Evolutionary conservation across 2,329 filamentous ascomycete species (phyloP).

Genomic region (Alternaria novae-zelandiae): DNA sequence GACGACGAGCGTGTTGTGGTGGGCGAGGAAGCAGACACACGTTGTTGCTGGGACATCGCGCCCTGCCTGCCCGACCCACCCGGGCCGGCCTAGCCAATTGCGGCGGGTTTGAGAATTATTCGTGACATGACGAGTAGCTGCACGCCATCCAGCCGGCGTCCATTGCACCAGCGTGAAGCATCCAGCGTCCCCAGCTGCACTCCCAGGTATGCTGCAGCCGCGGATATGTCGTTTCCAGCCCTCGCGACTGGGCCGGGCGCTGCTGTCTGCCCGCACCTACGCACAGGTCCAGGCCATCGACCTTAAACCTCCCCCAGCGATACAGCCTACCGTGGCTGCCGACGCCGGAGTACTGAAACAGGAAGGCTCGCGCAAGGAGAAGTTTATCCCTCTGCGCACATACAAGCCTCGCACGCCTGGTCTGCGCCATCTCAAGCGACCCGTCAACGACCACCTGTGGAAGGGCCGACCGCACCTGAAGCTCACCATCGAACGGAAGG

Average conservation of each 20-base stretch:
- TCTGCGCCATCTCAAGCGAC: slow-evolving; percentile 86
- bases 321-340: slow-evolving; percentile 43
- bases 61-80: slow-evolving; percentile 19
- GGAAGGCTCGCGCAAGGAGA: slow-evolving; percentile 39
- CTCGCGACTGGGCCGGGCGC: slow-evolving; percentile 56
- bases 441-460: slow-evolving; percentile 96
- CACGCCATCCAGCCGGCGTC: slow-evolving; percentile 24
- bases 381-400: slow-evolving; percentile 68
- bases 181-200: slow-evolving; percentile 17
- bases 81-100: slow-evolving; percentile 30
- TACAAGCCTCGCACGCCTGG: slow-evolving; percentile 95
- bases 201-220: slow-evolving; percentile 67
- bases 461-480: slow-evolving; percentile 84
- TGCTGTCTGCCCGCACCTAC: slow-evolving; percentile 59
- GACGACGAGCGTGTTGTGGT: slow-evolving; percentile 22
- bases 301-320: slow-evolving; percentile 36
- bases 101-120: slow-evolving; percentile 40
- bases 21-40: slow-evolving; percentile 15
- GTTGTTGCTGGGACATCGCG: slow-evolving; percentile 24
- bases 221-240: slow-evolving; percentile 64
- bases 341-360: slow-evolving; percentile 29
- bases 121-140: slow-evolving; percentile 27
- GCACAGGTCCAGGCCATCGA: slow-evolving; percentile 54
- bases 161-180: slow-evolving; percentile 26
- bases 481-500: slow-evolving; percentile 90